Percentiles rank a stretch among this genome's conserved stretches.
These are phyloP conservation scores for Penicillium occitanis DNA, from an alignment of 2,329 filamentous ascomycete species.

Conservation along the genomic window DNA sequence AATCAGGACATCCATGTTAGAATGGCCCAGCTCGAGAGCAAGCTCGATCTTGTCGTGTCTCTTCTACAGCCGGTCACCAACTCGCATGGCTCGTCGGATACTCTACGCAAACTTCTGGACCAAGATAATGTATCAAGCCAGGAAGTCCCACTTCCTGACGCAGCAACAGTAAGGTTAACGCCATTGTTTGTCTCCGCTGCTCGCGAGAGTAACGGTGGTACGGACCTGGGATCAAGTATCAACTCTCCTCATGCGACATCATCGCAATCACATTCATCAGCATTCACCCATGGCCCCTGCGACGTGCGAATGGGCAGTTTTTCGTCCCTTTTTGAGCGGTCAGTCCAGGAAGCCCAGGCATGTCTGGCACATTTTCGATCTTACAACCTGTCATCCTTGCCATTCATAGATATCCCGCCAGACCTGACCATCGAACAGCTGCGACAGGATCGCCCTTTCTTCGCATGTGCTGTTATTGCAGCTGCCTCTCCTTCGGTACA, in stretches of 20 bases:
- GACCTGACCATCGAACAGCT: neutral
- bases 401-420: neutral
- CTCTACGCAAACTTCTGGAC: neutral
- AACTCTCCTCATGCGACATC: neutral
- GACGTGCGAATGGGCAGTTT: neutral
- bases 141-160: neutral
- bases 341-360: neutral
- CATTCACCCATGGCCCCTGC: neutral
- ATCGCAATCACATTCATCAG: neutral
- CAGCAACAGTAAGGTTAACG: neutral
- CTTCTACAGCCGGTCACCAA: neutral
- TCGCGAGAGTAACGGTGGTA: neutral
- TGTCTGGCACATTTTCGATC: neutral
- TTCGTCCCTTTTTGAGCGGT: neutral
- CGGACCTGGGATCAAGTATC: neutral
- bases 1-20: neutral
- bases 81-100: neutral
- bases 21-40: neutral
- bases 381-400: neutral
- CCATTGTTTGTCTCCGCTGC: neutral
- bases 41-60: neutral
- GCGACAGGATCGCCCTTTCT: neutral
- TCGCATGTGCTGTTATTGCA: neutral
- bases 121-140: neutral
- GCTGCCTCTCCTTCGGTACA: neutral